These are phyloP conservation scores for Zymoseptoria crescenta DNA, from an alignment of 2,329 filamentous ascomycete genomes.

Conservation along the genomic window DNA sequence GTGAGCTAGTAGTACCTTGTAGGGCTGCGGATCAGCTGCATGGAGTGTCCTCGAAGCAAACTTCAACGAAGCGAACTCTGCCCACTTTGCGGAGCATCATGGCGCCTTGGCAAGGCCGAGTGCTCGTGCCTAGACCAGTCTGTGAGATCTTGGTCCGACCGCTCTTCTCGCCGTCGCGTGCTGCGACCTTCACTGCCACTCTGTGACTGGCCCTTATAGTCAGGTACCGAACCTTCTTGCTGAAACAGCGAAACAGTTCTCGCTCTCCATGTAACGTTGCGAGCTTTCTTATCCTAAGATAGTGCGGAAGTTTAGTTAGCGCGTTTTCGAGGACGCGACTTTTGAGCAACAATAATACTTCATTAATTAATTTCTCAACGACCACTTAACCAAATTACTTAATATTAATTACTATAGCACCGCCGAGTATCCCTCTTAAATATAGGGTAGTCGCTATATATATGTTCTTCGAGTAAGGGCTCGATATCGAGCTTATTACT, in stretches of 20 bases:
- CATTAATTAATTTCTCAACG: no score
- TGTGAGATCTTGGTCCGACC: not conserved
- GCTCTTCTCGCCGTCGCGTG: not conserved
- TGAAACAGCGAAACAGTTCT: not conserved
- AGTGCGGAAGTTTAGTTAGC: no score
- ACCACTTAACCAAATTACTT: no score
- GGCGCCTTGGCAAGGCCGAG: not conserved
- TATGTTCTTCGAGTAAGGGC: no score
- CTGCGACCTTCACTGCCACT: not conserved
- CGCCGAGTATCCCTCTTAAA: no score
- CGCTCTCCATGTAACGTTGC: not conserved
- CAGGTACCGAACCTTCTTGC: not conserved
- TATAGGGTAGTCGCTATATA: no score
- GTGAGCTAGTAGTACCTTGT: not conserved
- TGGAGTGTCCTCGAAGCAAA: not conserved
- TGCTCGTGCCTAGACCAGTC: not conserved
- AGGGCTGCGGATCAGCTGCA: not conserved
- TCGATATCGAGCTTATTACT: no score
- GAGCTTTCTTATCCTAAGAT: no score
- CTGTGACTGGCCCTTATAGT: no score
- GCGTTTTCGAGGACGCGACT: no score
- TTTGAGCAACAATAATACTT: no score
- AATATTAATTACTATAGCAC: no score
- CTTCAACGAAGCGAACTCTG: not conserved
- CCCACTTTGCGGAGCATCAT: not conserved